Evolutionary conservation across 2,329 filamentous ascomycete species (phyloP).

Genomic region (Calonectria ilicicola): DNA sequence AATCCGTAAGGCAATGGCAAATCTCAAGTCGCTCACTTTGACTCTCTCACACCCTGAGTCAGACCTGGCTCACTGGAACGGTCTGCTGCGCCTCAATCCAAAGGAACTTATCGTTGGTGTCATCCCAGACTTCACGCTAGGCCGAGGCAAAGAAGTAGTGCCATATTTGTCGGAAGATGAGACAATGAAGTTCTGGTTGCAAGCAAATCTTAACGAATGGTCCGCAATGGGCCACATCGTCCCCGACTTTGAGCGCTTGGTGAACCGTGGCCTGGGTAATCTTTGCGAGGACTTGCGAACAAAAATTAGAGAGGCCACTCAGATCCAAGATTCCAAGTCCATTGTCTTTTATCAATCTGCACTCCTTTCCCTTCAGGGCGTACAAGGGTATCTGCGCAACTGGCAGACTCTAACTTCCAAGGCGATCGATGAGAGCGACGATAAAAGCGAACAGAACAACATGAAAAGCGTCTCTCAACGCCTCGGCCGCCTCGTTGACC

Average conservation of each 20-base stretch:
- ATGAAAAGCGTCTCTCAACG: neutral
- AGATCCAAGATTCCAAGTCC: neutral
- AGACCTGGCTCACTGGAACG: neutral
- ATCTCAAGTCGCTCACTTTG: neutral
- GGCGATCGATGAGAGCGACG: neutral
- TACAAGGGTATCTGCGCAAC: neutral
- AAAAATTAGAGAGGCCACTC: neutral
- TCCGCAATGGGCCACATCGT: neutral
- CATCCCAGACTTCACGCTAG: neutral
- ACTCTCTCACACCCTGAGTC: neutral
- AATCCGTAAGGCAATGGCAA: neutral
- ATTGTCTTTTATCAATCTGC: neutral
- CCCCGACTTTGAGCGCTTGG: neutral
- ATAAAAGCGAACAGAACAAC: neutral
- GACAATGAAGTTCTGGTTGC: neutral
- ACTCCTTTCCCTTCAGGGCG: neutral
- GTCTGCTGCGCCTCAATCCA: neutral
- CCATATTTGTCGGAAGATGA: neutral
- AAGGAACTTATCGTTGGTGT: neutral
- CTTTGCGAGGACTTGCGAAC: neutral
- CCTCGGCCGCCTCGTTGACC: neutral
- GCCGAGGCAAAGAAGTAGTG: slow-evolving; percentile 3
- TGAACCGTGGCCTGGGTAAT: neutral
- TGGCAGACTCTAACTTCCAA: neutral
- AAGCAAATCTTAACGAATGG: neutral